Percentiles rank a stretch among this genome's conserved stretches.
Conservation (phyloP, 75 land plant genomes). For the Pseudotsuga menziesii region DNA sequence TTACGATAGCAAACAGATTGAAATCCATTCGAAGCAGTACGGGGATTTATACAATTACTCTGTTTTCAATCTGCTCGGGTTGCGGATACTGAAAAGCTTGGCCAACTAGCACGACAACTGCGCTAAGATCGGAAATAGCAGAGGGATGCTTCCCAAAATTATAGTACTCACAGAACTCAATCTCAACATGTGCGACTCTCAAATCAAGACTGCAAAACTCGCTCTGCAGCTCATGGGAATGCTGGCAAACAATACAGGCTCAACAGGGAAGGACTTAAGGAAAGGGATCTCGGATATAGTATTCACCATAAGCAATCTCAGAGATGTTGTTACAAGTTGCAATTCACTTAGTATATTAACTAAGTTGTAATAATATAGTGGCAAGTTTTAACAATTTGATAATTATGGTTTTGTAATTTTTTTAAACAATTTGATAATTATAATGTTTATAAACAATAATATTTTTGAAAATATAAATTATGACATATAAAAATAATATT, state of each 20-base stretch:
- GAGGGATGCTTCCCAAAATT: slow-evolving; percentile 14
- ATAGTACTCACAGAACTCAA: slow-evolving; percentile 41
- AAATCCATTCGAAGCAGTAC: background rate
- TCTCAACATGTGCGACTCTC: slow-evolving; percentile 17
- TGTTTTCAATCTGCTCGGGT: slow-evolving; percentile 8
- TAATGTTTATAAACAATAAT: too few relatives aligned
- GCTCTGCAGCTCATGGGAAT: slow-evolving; percentile 55
- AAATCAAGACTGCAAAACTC: slow-evolving; percentile 38
- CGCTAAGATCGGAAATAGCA: slow-evolving; percentile 21
- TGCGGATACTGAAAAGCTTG: slow-evolving; percentile 27
- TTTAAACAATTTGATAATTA: too few relatives aligned
- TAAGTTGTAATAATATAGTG: too few relatives aligned
- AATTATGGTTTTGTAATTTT: too few relatives aligned
- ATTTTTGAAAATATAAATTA: too few relatives aligned
- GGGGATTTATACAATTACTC: background rate
- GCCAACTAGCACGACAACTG: slow-evolving; percentile 45
- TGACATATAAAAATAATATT: too few relatives aligned
- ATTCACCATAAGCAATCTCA: slow-evolving; percentile 66
- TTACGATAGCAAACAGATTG: slow-evolving; percentile 15
- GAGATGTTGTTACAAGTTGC: slow-evolving; percentile 63
- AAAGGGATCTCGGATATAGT: slow-evolving; percentile 60
- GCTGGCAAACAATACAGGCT: slow-evolving; percentile 53
- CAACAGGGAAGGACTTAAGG: slow-evolving; percentile 52
- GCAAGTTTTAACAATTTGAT: too few relatives aligned
- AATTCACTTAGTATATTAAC: too few relatives aligned